Base-by-base conservation (phyloP, 1,284 basidiomycete genomes). In the Leccinum angustisporum region DNA sequence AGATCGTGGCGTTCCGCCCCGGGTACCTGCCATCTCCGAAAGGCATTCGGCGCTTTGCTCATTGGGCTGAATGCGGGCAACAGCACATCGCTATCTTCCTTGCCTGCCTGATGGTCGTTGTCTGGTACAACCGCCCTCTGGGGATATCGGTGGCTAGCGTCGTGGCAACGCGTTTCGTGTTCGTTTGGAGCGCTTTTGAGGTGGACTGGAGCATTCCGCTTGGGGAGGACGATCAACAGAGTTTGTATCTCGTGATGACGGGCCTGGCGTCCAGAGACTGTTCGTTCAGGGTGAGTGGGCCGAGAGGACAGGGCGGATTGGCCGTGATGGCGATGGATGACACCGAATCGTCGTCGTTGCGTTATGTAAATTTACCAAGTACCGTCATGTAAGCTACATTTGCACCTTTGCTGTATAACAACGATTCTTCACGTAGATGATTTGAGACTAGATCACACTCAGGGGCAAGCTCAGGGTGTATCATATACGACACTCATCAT, bases 171-270 rank as follows among this genome's bases (percentile, higher is more conserved):
- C 76, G 78, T 21, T 71, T 74, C 52, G 70, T 72, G 59, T 70
- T 72, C 54, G 75, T 75, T 30, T 83, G 81, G 82, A 62, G 69
- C 25, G 68, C 65, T 38, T 81, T 80, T 63, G 58, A 64, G 31
- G 60, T 76, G 25, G 75, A 77, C 61, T 63, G 63, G 56, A 70
- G 59, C 5, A 66, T 78, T 46, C 72, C 78, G 4, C 70, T 83
- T 1, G 81, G 81, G 13, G 69, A 75, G 59, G 76, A 82, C 63
- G 81, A 82, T 55, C 73, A 70, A 58, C 80, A 83, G 65, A 79
- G 75, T 55, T 57, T 82, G 31, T 82, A 78, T 67, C 68, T 81
- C n/a, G 65, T 77, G n/a, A 55, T 65, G n/a, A 73, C 50, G 60
- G 69, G 69, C 8, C 46, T 66, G 57, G 59, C 51, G 3, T 62